phyloP scores from a whole-genome alignment of 331 rosid species.

The Quercus phellos region DNA sequence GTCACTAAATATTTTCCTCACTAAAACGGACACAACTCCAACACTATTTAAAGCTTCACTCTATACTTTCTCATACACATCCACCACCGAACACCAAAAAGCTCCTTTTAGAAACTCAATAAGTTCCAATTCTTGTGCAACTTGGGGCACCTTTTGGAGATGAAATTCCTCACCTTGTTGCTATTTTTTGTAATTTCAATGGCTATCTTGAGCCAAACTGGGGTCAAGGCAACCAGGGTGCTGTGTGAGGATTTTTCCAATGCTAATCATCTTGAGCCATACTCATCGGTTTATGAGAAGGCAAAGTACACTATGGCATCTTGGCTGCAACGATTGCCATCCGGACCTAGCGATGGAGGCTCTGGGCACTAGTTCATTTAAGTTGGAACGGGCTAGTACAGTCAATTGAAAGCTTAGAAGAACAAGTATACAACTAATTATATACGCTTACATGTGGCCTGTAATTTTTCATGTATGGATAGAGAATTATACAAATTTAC shows the following conservation, averaged over 20 bases:
- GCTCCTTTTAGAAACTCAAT: background rate
- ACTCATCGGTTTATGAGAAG: constrained; percentile 24
- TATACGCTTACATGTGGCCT: no score
- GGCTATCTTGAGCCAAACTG: constrained; percentile 4
- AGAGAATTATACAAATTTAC: background rate
- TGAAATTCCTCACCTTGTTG: constrained; percentile 19
- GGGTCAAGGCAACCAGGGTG: constrained; percentile 39
- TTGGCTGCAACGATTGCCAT: constrained; percentile 55
- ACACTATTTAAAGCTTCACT: background rate
- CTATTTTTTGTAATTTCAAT: constrained; percentile 6
- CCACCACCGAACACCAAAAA: background rate
- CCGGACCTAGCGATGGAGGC: constrained; percentile 68
- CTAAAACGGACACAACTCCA: background rate
- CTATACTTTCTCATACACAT: background rate
- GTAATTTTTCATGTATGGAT: no score
- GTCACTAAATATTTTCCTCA: no score
- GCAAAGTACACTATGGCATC: constrained; percentile 35
- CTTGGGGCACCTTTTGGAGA: background rate
- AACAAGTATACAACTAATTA: no score
- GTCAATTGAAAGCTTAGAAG: background rate
- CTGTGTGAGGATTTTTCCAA: constrained; percentile 26
- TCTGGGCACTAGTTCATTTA: constrained; percentile 40
- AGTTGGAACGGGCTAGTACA: no score
- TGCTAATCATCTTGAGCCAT: constrained; percentile 23
- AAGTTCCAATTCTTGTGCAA: background rate